Evolutionary conservation across 2,329 filamentous ascomycete genomes (phyloP).

Genomic region (Trichoderma guizhouense): DNA sequence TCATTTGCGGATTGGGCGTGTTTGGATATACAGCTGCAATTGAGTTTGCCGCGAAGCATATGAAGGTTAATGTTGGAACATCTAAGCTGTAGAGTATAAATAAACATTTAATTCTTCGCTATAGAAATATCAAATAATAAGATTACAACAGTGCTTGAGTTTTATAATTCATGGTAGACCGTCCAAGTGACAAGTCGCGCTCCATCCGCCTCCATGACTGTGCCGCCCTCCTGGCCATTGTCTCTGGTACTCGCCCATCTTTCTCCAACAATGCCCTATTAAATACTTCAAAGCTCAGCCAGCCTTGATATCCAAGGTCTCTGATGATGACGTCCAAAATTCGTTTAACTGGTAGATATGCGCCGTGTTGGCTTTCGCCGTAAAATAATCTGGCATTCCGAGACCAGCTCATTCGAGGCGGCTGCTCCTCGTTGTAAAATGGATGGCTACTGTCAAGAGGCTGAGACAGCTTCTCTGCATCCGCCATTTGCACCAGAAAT

Average conservation of each 20-base stretch:
- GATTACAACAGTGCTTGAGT: neutral
- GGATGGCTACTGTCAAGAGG: slow-evolving; percentile 54
- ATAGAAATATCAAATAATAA: neutral
- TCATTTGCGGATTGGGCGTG: slow-evolving; percentile 12
- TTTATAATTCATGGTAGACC: neutral
- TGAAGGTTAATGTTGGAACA: neutral
- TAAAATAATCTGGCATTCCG: slow-evolving; percentile 64
- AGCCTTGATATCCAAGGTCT: slow-evolving; percentile 63
- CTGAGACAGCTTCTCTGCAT: slow-evolving; percentile 60
- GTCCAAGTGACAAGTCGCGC: slow-evolving; percentile 3
- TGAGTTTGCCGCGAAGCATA: slow-evolving; percentile 7
- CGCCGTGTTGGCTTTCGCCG: slow-evolving; percentile 56
- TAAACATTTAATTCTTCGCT: neutral
- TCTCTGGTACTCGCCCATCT: slow-evolving; percentile 61
- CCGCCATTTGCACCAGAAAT: slow-evolving; percentile 74
- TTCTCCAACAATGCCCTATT: slow-evolving; percentile 32
- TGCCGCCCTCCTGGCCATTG: slow-evolving; percentile 54
- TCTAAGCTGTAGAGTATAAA: neutral
- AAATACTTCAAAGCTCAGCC: slow-evolving; percentile 71
- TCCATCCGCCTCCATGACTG: slow-evolving; percentile 42
- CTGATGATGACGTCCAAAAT: slow-evolving; percentile 61
- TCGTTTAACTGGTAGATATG: slow-evolving; percentile 63
- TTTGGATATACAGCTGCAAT: slow-evolving; percentile 14
- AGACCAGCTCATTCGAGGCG: slow-evolving; percentile 69
- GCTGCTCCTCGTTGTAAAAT: slow-evolving; percentile 35